These are phyloP conservation scores for Salix arbutifolia DNA, from an alignment of 345 rosid genomes.

Conservation along the genomic window DNA sequence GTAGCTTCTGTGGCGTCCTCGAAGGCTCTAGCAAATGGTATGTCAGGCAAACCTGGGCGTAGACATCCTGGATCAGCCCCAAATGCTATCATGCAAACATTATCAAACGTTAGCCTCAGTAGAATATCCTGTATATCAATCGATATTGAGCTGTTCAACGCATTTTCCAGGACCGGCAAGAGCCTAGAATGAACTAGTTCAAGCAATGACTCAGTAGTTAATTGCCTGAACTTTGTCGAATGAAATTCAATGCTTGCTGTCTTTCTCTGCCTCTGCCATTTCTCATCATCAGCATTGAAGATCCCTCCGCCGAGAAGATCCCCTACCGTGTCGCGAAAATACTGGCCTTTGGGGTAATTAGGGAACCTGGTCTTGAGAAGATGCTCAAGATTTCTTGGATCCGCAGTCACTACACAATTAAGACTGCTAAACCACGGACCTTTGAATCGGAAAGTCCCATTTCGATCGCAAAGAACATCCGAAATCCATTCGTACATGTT, in stretches of 20 bases:
- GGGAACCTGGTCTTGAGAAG: constrained; percentile 80
- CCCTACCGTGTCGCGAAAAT: constrained; percentile 56
- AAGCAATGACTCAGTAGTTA: constrained; percentile 57
- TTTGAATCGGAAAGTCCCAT: constrained; percentile 70
- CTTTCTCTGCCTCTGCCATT: constrained; percentile 84
- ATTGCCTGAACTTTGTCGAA: constrained; percentile 69
- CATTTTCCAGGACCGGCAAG: constrained; percentile 59
- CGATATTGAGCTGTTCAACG: constrained; percentile 31
- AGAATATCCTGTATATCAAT: constrained; percentile 81
- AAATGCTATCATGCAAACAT: constrained; percentile 89
- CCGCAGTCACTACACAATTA: constrained; percentile 66
- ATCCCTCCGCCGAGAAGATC: constrained; percentile 91
- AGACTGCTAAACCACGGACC: constrained; percentile 87
- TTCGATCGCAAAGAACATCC: constrained; percentile 45
- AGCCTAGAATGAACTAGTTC: constrained; percentile 79
- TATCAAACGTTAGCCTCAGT: constrained; percentile 77
- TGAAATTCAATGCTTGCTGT: constrained; percentile 92
- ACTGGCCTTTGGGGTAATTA: constrained; percentile 79
- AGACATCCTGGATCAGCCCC: constrained; percentile 94
- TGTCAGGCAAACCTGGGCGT: constrained; percentile 48
- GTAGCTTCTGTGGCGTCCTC: constrained; percentile 90
- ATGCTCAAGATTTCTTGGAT: constrained; percentile 84
- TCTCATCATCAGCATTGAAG: constrained; percentile 78
- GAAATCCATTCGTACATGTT: constrained; percentile 78
- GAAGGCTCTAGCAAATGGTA: constrained; percentile 81